Evolutionary conservation across 768 basidiomycete genomes (phyloP).

Genomic region (Leccinellum luteum): DNA sequence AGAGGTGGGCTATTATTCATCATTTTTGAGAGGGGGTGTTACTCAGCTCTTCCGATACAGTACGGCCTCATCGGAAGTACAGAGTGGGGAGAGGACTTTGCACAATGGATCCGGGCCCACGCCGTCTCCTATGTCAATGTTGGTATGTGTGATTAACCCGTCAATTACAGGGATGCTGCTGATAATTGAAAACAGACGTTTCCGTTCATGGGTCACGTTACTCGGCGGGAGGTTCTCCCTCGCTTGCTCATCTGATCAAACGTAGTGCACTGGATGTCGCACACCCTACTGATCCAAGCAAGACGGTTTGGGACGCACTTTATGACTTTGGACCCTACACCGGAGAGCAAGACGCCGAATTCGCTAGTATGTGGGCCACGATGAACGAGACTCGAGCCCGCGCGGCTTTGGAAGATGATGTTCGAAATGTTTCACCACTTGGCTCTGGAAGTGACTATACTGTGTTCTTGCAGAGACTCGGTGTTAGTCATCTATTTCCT

Average conservation of each 20-base stretch:
- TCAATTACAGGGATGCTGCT: not conserved
- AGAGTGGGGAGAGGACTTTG: slow-evolving; percentile 93
- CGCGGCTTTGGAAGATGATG: slow-evolving; percentile 26
- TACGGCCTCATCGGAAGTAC: slow-evolving; percentile 81
- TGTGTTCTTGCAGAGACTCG: slow-evolving; percentile 80
- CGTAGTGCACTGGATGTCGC: slow-evolving; percentile 51
- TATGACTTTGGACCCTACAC: slow-evolving; percentile 52
- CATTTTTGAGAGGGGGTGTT: not conserved
- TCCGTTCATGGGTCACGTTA: slow-evolving; percentile 59
- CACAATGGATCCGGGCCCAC: slow-evolving; percentile 71
- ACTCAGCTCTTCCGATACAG: slow-evolving; percentile 22
- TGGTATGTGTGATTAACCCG: slow-evolving; percentile 31
- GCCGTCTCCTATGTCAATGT: slow-evolving; percentile 88
- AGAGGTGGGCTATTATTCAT: slow-evolving; percentile 36
- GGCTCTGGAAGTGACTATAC: slow-evolving; percentile 90
- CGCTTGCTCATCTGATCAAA: slow-evolving; percentile 57
- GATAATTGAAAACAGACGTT: slow-evolving; percentile 37
- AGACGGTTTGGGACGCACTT: slow-evolving; percentile 59
- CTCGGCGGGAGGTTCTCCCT: slow-evolving; percentile 53
- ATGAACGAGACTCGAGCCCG: slow-evolving; percentile 25
- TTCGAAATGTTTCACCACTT: slow-evolving; percentile 50
- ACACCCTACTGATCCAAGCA: slow-evolving; percentile 50
- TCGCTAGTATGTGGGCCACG: slow-evolving; percentile 38
- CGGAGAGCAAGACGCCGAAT: slow-evolving; percentile 42
- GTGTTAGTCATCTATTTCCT: slow-evolving; percentile 38